phyloP scores from a whole-genome alignment of 2,329 filamentous ascomycete genomes.

The Ceratocystis papillata region DNA sequence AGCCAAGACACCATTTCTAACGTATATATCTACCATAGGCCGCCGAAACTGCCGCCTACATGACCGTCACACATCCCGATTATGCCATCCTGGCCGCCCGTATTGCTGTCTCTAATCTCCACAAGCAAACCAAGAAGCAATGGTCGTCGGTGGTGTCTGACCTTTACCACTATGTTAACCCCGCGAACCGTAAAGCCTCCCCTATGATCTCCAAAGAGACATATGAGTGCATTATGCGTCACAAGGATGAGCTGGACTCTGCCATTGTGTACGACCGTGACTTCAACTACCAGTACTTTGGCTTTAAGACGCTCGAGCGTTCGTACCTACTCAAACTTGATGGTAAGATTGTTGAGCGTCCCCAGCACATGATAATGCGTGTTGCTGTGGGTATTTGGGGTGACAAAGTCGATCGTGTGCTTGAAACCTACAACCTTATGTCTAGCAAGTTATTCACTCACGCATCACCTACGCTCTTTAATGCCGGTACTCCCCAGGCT shows the following conservation, averaged over 20 bases:
- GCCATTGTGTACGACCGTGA: conserved; percentile 98
- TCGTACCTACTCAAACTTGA: conserved; percentile 94
- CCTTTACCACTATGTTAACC: conserved; percentile 92
- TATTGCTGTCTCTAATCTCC: conserved; percentile 97
- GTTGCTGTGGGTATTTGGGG: conserved; percentile 95
- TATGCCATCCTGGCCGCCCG: conserved; percentile 97
- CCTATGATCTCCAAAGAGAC: conserved; percentile 92
- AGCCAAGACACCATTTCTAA: conserved; percentile 25
- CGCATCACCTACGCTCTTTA: conserved; percentile 95
- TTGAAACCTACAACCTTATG: conserved; percentile 99
- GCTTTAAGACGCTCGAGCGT: conserved; percentile 97
- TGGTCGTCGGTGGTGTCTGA: conserved; percentile 93
- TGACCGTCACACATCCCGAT: conserved; percentile 98
- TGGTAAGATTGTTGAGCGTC: conserved; percentile 91
- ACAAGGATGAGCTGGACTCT: conserved; percentile 94
- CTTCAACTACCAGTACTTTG: conserved; percentile 99
- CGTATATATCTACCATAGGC: conserved; percentile 47
- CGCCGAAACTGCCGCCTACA: conserved; percentile 97
- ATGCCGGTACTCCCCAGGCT: conserved; percentile 85
- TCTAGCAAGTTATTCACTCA: conserved; percentile 98
- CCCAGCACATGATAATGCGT: conserved; percentile 99
- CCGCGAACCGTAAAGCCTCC: conserved; percentile 69
- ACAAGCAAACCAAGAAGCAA: conserved; percentile 99
- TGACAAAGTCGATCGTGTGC: conserved; percentile 82
- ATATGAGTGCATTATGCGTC: conserved; percentile 87